phyloP scores from a whole-genome alignment of 805 yeast genomes.

The Sungouiozyma intestinalis region DNA sequence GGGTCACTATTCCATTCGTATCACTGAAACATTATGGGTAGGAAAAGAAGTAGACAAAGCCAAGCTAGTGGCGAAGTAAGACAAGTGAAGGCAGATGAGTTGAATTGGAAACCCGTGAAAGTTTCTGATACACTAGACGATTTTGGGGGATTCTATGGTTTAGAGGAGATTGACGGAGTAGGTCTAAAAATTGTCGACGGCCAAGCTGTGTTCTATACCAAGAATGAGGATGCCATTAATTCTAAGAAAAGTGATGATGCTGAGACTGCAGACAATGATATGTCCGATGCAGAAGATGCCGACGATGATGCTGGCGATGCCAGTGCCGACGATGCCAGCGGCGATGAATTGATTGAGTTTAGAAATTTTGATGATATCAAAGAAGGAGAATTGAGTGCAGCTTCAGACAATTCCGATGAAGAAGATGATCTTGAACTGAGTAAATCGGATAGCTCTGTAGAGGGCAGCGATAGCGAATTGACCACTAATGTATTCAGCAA shows the following conservation, averaged over 20 bases:
- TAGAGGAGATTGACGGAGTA: slow-evolving; percentile 92
- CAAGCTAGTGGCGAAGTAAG: slow-evolving; percentile 2
- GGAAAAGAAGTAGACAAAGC: neutral
- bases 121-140: slow-evolving; percentile 78
- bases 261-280: slow-evolving; percentile 8
- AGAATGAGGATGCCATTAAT: slow-evolving; percentile 6
- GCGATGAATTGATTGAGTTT: slow-evolving; percentile 20
- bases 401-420: slow-evolving; percentile 15
- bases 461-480: slow-evolving; percentile 15
- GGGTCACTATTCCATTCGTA: too few species aligned
- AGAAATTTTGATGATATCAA: slow-evolving; percentile 25
- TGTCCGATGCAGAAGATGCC: slow-evolving; percentile 5
- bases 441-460: slow-evolving; percentile 6
- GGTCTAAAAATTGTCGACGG: slow-evolving; percentile 70
- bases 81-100: slow-evolving; percentile 37
- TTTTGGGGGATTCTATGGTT: slow-evolving; percentile 82
- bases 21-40: slow-evolving; percentile 1
- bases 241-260: slow-evolving; percentile 8
- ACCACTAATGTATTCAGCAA: slow-evolving; percentile 21
- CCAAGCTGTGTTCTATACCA: slow-evolving; percentile 40
- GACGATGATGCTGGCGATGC: slow-evolving; percentile 7
- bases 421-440: slow-evolving; percentile 11
- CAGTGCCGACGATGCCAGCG: slow-evolving; percentile 5
- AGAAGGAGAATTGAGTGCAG: slow-evolving; percentile 24
- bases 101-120: slow-evolving; percentile 74